phyloP scores from a whole-genome alignment of 371 early-diverging fungal species.

The Quaeritorhiza haematococci region DNA sequence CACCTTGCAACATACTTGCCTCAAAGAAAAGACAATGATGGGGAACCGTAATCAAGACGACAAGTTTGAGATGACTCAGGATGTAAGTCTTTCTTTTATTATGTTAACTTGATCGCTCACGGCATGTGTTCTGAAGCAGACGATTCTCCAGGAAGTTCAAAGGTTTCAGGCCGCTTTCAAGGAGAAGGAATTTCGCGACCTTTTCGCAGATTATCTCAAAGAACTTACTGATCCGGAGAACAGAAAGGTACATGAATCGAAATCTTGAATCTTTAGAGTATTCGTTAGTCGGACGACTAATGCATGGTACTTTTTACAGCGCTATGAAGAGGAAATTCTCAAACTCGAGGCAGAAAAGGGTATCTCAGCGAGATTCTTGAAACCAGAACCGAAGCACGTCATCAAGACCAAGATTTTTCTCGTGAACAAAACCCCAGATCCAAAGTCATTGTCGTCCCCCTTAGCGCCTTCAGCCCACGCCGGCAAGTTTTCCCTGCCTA shows the following conservation, averaged over 20 bases:
- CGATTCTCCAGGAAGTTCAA: no score
- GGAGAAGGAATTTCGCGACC: slow-evolving; percentile 41
- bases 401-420: slow-evolving; percentile 39
- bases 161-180: slow-evolving; percentile 44
- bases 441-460: not conserved
- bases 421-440: slow-evolving; percentile 7
- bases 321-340: slow-evolving; percentile 45
- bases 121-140: no score
- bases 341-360: slow-evolving; percentile 46
- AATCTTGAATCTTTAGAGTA: not conserved
- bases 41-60: no score
- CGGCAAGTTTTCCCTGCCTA: no score
- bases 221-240: slow-evolving; percentile 52
- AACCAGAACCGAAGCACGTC: slow-evolving; percentile 36
- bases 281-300: not conserved
- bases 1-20: no score
- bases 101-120: no score
- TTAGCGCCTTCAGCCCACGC: not conserved
- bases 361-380: slow-evolving; percentile 40
- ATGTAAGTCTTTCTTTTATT: no score
- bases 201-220: slow-evolving; percentile 45
- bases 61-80: no score
- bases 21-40: no score
- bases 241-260: slow-evolving; percentile 19
- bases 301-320: slow-evolving; percentile 13